phyloP scores from a whole-genome alignment of 2,329 filamentous ascomycete genomes.

The Cercospora canescens region DNA sequence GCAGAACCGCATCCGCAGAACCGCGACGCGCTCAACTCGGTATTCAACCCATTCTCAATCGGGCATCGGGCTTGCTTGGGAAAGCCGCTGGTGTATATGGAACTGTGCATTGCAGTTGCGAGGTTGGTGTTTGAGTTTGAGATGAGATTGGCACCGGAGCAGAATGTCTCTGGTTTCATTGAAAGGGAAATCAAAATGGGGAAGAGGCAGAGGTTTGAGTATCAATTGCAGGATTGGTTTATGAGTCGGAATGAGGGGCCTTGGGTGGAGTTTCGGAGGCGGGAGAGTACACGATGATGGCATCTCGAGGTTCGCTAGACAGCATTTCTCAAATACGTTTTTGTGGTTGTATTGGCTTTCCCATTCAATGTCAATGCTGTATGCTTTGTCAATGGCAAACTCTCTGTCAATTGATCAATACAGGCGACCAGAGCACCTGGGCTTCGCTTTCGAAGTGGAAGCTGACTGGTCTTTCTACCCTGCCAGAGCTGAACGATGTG shows the following conservation, averaged over 20 bases:
- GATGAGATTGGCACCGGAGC: conserved; percentile 24
- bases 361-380: neutral
- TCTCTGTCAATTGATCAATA: no score
- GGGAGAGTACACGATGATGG: conserved; percentile 4
- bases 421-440: no score
- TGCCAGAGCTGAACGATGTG: no score
- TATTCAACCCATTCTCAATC: conserved; percentile 74
- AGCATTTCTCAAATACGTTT: neutral
- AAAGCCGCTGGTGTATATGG: conserved; percentile 46
- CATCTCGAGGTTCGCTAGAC: neutral
- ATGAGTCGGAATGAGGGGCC: conserved; percentile 72
- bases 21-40: conserved; percentile 48
- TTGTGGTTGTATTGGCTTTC: neutral
- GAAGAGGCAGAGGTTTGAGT: conserved; percentile 59
- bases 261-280: conserved; percentile 56
- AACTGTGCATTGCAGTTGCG: conserved; percentile 29
- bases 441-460: no score
- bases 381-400: no score
- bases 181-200: conserved; percentile 55
- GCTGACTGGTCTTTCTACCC: no score
- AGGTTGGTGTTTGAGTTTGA: conserved; percentile 30
- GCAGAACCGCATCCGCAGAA: conserved; percentile 17
- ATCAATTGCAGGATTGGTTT: conserved; percentile 71
- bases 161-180: conserved; percentile 55
- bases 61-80: conserved; percentile 72